Evolutionary conservation across 257 asterid genomes (phyloP).

Genomic region (Capsicum pubescens): DNA sequence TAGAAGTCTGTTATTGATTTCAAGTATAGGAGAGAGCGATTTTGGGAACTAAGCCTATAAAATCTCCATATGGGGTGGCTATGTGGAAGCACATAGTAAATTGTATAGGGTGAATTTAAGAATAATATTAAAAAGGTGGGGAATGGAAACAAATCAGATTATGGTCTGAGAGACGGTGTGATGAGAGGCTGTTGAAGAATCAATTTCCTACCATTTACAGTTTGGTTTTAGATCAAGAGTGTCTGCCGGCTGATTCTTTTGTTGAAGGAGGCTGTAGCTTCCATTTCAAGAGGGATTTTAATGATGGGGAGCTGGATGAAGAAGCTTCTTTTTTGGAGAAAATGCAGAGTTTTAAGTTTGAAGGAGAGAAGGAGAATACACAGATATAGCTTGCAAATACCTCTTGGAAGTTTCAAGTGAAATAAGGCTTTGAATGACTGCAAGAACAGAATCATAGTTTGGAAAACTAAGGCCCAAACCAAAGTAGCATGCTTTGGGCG

Average conservation of each 20-base stretch:
- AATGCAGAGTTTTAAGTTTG: not conserved
- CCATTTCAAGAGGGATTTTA: not conserved
- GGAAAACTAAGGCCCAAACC: not conserved
- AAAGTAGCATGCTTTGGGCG: slow-evolving; percentile 20
- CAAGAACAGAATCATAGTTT: not conserved
- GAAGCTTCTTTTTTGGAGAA: not conserved
- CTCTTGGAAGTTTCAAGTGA: not conserved
- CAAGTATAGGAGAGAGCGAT: not conserved
- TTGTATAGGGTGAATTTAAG: not conserved
- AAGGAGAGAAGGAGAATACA: not conserved
- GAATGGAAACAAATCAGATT: not conserved
- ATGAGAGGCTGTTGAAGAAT: not conserved
- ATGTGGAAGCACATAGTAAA: not conserved
- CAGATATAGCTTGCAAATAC: not conserved
- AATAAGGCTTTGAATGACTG: not conserved
- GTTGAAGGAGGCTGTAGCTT: not conserved
- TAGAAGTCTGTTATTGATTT: not conserved
- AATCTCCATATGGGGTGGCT: not conserved
- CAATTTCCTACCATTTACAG: not conserved
- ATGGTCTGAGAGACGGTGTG: not conserved
- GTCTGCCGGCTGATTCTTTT: not conserved
- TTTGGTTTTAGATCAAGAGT: not conserved
- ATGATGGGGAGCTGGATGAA: not conserved
- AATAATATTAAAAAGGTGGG: not conserved
- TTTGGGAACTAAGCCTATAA: slow-evolving; percentile 1